phyloP scores from a whole-genome alignment of 768 basidiomycete species.

The Chalciporus pseudorubinellus region DNA sequence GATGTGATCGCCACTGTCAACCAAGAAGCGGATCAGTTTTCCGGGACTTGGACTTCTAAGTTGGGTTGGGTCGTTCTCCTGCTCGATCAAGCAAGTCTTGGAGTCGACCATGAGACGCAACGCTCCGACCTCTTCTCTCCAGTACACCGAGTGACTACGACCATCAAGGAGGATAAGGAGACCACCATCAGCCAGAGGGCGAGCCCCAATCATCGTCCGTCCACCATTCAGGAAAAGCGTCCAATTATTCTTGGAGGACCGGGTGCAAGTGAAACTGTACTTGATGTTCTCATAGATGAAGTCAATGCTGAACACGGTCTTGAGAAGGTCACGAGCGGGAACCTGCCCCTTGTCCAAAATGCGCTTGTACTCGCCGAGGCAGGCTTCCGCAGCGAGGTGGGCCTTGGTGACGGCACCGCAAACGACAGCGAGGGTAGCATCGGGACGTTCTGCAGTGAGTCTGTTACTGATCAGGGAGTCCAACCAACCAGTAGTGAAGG shows the following conservation, averaged over 20 bases:
- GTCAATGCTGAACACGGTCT: conserved; percentile 94
- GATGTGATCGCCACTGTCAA: conserved; percentile 97
- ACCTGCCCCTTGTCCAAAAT: conserved; percentile 98
- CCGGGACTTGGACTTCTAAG: conserved; percentile 94
- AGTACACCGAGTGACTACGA: conserved; percentile 95
- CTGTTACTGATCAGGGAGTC: conserved; percentile 96
- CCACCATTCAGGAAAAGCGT: conserved; percentile 96
- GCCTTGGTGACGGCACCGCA: conserved; percentile 97
- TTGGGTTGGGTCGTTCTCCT: conserved; percentile 99
- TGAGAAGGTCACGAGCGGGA: conserved; percentile 88
- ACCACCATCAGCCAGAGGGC: conserved; percentile 93
- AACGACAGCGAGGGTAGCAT: conserved; percentile 87
- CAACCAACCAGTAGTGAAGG: conserved; percentile 97
- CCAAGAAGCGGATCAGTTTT: conserved; percentile 90
- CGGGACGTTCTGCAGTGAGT: conserved; percentile 96
- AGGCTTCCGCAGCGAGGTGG: conserved; percentile 83
- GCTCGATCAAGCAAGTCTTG: conserved; percentile 97
- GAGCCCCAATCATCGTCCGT: conserved; percentile 85
- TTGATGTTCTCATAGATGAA: conserved; percentile 97
- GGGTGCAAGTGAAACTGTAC: conserved; percentile 93
- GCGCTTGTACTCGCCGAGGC: conserved; percentile 90
- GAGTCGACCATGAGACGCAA: conserved; percentile 91
- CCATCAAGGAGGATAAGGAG: conserved; percentile 89
- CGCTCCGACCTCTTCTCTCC: conserved; percentile 97
- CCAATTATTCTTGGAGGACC: conserved; percentile 86